Evolutionary conservation across 2,329 filamentous ascomycete genomes (phyloP), one percentile per base, ranked within the genome.

Genomic region (Ambrosiella xylebori): DNA sequence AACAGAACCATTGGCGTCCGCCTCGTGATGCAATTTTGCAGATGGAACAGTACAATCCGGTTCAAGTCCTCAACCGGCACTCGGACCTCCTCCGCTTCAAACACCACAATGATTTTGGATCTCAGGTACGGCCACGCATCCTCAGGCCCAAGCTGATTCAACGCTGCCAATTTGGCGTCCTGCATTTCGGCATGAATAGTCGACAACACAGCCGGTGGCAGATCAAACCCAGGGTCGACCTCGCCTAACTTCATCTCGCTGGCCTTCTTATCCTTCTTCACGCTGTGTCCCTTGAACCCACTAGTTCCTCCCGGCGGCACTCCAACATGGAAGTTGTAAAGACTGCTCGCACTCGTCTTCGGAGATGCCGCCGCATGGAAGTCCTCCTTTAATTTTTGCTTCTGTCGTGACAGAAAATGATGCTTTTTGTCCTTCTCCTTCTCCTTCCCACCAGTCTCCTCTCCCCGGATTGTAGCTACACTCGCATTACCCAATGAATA

Each of bases 51-150:
- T n/a, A 91, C 86, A 1, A 91, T 76, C 15, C 82, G 76, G 65
- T 94, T 94, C 65, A 93, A 83, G 65, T 91, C 86, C 67, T 94
- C 88, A 5, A 93, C 80, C 0, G 87, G 86, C n/a, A 87, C 74
- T 40, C 85, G 78, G 15, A 90, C 71, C 62, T 89, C 86, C 65
- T 91, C 87, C 37, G 85, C 86, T 63, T 90, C 85, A 63, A 93
- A 94, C 1, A 93, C 80, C 59, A 85, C 79, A 3, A 91, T 73
- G 45, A 93, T 73, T 63, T 86, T 84, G 2, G 85, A 82, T 68
- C 85, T 88, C 15, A 93, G 69, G 59, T 86, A 80, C 0, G 87
- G 86, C 87, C 87, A 93, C 5, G 87, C 88, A 68, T 93, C 86
- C 63, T 93, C 87, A 41, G 77, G 66, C 27, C 79, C 59, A 7